These are phyloP conservation scores for Acidiella bohemica DNA, from an alignment of 495 filamentous ascomycete genomes.

Conservation along the genomic window DNA sequence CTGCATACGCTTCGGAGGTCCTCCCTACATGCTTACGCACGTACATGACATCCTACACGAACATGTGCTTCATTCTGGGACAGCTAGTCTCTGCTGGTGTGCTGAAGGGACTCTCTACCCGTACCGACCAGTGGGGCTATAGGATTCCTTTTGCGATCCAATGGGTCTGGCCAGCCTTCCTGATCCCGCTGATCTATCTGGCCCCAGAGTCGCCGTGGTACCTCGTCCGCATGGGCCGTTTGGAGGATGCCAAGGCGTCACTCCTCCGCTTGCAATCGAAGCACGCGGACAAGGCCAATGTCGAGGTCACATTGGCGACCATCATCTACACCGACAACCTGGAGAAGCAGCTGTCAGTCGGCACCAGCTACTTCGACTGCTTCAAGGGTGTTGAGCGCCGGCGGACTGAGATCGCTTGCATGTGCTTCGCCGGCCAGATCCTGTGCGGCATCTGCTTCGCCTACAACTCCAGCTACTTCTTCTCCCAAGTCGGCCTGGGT, in stretches of 20 bases:
- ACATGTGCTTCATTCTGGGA: constrained; percentile 7
- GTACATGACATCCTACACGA: constrained; percentile 3
- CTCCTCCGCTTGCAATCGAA: constrained; percentile 52
- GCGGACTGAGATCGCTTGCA: constrained; percentile 39
- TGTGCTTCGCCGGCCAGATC: constrained; percentile 3
- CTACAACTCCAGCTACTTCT: constrained; percentile 27
- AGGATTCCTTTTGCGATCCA: constrained; percentile 59
- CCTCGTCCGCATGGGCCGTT: constrained; percentile 54
- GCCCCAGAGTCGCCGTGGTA: constrained; percentile 71
- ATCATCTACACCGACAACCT: constrained; percentile 67
- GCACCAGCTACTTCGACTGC: constrained; percentile 56
- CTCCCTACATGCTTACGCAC: constrained; percentile 2
- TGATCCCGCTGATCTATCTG: constrained; percentile 52
- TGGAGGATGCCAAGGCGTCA: constrained; percentile 41
- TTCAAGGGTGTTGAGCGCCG: constrained; percentile 61
- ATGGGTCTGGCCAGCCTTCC: constrained; percentile 70
- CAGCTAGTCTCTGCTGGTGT: constrained; percentile 10
- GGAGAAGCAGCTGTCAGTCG: constrained; percentile 54
- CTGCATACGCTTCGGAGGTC: constrained; percentile 9
- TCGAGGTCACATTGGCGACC: constrained; percentile 48
- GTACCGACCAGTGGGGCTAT: constrained; percentile 52
- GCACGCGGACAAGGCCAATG: constrained; percentile 40
- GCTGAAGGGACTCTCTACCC: constrained; percentile 9
- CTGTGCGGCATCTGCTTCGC: constrained; percentile 21
- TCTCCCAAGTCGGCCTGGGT: constrained; percentile 29